These are phyloP conservation scores for Suillus americanus DNA, from an alignment of 768 basidiomycete genomes.

Conservation along the genomic window DNA sequence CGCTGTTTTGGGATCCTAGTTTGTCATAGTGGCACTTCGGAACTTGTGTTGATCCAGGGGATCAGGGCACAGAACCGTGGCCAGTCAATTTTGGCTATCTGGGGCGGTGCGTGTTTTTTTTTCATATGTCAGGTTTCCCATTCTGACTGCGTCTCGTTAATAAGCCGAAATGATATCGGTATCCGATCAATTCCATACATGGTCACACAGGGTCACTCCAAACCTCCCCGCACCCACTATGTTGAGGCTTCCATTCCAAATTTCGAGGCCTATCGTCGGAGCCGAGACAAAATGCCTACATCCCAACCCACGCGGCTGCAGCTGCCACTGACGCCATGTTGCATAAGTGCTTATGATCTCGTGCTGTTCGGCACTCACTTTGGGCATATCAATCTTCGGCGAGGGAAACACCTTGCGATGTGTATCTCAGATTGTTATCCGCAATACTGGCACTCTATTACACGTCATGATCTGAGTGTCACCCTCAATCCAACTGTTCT, in stretches of 20 bases:
- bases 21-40: not conserved
- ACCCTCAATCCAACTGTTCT: not conserved
- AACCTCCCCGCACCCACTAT: not conserved
- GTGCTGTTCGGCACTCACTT: not conserved
- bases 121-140: not conserved
- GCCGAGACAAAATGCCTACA: constrained; percentile 6
- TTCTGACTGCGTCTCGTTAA: not conserved
- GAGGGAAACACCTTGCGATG: not conserved
- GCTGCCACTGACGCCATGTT: not conserved
- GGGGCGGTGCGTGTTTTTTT: not conserved
- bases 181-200: not conserved
- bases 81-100: constrained; percentile 1
- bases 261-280: constrained; percentile 9
- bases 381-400: not conserved
- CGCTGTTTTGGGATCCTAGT: not conserved
- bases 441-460: not conserved
- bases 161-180: constrained; percentile 2
- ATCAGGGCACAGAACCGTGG: not conserved
- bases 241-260: not conserved
- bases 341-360: not conserved
- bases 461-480: not conserved
- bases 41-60: not conserved
- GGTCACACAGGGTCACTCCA: not conserved
- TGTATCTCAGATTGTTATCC: not conserved
- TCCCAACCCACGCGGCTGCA: not conserved